Evolutionary conservation across 257 asterid genomes (phyloP), one percentile per base, ranked within the genome.

Genomic region (Plantago elongata): DNA sequence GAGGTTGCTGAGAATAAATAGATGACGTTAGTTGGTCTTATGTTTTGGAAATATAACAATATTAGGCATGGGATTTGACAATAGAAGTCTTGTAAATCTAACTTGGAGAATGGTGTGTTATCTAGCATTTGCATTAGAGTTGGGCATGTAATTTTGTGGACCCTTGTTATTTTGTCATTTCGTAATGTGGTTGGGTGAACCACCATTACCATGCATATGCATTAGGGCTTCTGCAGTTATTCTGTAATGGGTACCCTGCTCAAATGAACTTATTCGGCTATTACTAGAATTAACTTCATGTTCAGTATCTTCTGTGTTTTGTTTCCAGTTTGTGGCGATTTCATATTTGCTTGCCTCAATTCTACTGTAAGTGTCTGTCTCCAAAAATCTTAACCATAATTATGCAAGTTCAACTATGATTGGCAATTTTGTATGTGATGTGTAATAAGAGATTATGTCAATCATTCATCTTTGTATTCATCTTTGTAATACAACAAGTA

Each of bases 1-100:
- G 94, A 78, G 69, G 71, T 89, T 42, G 75, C 77, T 5, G 79
- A 58, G 81, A 77, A 63, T 49, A 63, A 58, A 45, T 82, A 74
- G 63, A 60, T 12, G 3, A 1, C 37, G 51, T 22, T 46, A 27
- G 10, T 3, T 38, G 57, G 65, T 7, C 54, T 46, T 14, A 18
- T 57, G 18, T n/a, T 34, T 62, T 67, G 30, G 55, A 7, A 11
- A 27, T n/a, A 11, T 14, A 34, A 18, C 15, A 54, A 67, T 47
- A 67, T 30, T 51, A 17, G 7, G 44, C 7, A 30, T 14, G 50
- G 63, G 30, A 45, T 34, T 52, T 51, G 45, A 29, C 1, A 65
- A 51, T 49, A 65, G 49, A 71, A 63, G 30, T 40, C 42, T 54
- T 56, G 64, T 60, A 13, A 47, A 45, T 22, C 15, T 12, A 51